A percentile compares a stretch with the other conserved stretches of the same genome.
phyloP scores from a whole-genome alignment of 2,329 filamentous ascomycete species.

The Colletotrichum magnum region DNA sequence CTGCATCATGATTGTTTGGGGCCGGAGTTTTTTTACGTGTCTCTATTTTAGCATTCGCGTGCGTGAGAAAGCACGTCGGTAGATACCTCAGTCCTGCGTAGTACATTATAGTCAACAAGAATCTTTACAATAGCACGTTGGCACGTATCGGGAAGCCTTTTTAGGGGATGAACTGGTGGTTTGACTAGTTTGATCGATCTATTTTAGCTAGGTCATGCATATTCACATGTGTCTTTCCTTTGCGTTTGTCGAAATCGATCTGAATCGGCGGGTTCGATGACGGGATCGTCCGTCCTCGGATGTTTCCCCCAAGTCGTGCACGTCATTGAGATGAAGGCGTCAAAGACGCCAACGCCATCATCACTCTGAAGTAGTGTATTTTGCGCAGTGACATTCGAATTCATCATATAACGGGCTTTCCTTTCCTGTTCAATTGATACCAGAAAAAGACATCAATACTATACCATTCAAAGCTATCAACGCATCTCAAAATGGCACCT shows the following conservation, averaged over 20 bases:
- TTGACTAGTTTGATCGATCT: background rate
- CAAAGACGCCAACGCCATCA: conserved; percentile 22
- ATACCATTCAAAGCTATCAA: background rate
- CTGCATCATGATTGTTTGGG: background rate
- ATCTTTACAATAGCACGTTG: background rate
- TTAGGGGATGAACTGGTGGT: background rate
- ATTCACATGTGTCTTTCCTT: conserved; percentile 24
- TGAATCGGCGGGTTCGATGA: conserved; percentile 15
- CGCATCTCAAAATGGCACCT: conserved; percentile 23
- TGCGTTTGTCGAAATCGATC: background rate
- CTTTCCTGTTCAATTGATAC: no score
- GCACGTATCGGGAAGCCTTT: no score
- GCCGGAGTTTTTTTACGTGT: conserved; percentile 6
- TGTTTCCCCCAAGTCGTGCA: conserved; percentile 32
- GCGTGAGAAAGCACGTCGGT: conserved; percentile 2
- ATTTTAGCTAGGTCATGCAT: background rate
- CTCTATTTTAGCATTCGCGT: conserved; percentile 16
- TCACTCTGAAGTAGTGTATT: background rate
- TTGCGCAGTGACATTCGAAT: background rate
- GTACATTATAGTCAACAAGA: background rate
- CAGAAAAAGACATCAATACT: background rate
- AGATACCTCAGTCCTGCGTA: conserved; percentile 27
- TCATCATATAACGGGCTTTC: background rate
- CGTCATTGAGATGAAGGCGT: conserved; percentile 40
- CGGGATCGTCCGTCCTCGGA: background rate